phyloP scores from a whole-genome alignment of 179 eudicot genomes.

The Beta lomatogona region DNA sequence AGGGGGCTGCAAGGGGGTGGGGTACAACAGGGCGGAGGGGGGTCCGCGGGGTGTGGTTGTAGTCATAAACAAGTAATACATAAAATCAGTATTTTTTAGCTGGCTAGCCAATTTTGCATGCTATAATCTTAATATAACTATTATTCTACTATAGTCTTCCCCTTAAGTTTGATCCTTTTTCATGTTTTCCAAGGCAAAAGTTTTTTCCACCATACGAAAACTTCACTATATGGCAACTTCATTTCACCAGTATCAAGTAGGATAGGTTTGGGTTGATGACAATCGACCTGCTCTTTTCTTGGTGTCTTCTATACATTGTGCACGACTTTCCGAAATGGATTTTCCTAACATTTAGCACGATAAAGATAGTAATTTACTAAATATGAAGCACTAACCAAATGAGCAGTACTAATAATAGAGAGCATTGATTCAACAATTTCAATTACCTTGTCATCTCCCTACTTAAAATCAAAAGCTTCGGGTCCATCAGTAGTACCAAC shows the following conservation, averaged over 20 bases:
- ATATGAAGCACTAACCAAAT: conserved; percentile 6
- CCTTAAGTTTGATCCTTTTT: not conserved
- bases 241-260: conserved; percentile 97
- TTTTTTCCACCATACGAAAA: conserved; percentile 19
- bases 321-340: conserved; percentile 85
- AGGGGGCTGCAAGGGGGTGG: too few relatives aligned
- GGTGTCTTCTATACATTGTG: conserved; percentile 76
- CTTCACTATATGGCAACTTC: conserved; percentile 86
- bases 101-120: not conserved
- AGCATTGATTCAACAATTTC: not conserved
- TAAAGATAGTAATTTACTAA: conserved; percentile 7
- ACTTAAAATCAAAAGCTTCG: conserved; percentile 93
- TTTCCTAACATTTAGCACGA: conserved; percentile 57
- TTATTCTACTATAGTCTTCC: not conserved
- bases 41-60: too few relatives aligned
- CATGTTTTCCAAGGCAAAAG: not conserved
- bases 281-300: conserved; percentile 65
- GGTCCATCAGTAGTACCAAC: conserved; percentile 99
- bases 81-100: not conserved
- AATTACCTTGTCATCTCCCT: conserved; percentile 86
- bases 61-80: too few relatives aligned
- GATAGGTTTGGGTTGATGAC: conserved; percentile 91
- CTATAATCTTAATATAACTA: not conserved
- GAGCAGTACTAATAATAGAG: conserved; percentile 9
- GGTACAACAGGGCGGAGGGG: too few relatives aligned